Base-by-base conservation (phyloP, 306 rosid genomes). In the Quercus suber region DNA sequence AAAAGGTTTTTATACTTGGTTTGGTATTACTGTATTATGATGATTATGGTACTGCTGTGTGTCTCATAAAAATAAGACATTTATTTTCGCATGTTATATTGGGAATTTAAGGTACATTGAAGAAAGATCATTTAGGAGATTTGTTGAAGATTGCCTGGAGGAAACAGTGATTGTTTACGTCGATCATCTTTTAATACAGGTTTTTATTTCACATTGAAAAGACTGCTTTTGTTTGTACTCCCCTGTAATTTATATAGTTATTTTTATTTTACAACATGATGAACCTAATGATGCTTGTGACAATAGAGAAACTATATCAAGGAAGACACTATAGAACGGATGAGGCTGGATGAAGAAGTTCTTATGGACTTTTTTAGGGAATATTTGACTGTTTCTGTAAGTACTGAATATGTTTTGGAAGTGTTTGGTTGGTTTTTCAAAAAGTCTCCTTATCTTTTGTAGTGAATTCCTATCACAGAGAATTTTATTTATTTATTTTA, bases 121-220 rank as follows among this genome's bases (percentile, higher is more conserved):
- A 93, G 99, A 95, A 71, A 88, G 98, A 83, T 93, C 98, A 30
- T 95, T 95, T 80, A 89, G 97, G 87, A 95, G 93, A 89, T 95
- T 95, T 59, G 99, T 95, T 60, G 99, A 95, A 88, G 98, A 98
- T 73, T 95, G 99, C 87, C 91, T 95, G 58, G 99, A 95, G 88
- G 99, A 95, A 89, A 90, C 98, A 14, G 88, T 92, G 67, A 72
- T 93, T 60, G 93, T 93, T 80, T 95, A 93, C 74, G 97, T 92
- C 69, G 99, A 95, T 76, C 96, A 79, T 91, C 97, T 95, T 71
- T 85, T 95, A 81, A 82, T 92, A 30, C 99, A 95, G 98, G 99
- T 94, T 76, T 61, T 59, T 53, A 35, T 57, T 8, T 71, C 31
- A 71, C 53, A 63, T 73, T 35, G 63, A 76, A 30, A 6, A 57